Conservation (phyloP, 192 early-diverging fungal genomes). For the Glomus cerebriforme region DNA sequence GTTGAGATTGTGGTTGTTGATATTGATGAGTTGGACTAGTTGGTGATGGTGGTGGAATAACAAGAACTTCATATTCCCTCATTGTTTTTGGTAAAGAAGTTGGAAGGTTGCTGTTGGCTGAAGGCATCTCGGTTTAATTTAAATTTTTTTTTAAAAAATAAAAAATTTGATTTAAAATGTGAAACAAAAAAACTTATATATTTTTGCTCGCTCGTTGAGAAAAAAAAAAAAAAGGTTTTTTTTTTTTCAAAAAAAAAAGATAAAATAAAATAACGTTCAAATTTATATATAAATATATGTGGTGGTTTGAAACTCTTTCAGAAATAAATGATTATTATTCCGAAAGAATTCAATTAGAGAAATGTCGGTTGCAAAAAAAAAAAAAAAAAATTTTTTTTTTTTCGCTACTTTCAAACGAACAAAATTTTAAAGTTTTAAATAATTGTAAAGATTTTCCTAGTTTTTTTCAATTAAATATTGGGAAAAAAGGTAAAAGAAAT, state of each 20-base stretch:
- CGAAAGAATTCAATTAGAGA: background rate
- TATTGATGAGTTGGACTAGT: background rate
- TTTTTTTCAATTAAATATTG: too few relatives aligned
- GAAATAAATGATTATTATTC: background rate
- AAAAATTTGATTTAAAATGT: background rate
- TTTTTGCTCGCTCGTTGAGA: too few relatives aligned
- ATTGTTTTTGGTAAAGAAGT: background rate
- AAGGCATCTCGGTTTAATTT: slow-evolving; percentile 30
- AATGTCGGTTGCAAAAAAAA: background rate
- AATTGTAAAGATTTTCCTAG: too few relatives aligned
- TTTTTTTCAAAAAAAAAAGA: too few relatives aligned
- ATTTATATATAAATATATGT: background rate
- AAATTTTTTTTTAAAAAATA: background rate
- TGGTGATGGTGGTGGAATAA: background rate
- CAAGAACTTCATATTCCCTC: slow-evolving; percentile 24
- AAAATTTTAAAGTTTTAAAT: too few relatives aligned
- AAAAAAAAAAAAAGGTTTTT: too few relatives aligned
- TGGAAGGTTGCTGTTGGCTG: background rate
- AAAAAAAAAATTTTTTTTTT: too few relatives aligned
- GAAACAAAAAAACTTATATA: too few relatives aligned
- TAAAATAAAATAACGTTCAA: too few relatives aligned
- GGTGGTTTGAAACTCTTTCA: background rate
- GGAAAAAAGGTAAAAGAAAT: too few relatives aligned
- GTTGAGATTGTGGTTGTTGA: background rate
- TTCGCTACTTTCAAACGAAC: too few relatives aligned